phyloP scores from a whole-genome alignment of 23 red algal species.

The Gracilaria gracilis region DNA sequence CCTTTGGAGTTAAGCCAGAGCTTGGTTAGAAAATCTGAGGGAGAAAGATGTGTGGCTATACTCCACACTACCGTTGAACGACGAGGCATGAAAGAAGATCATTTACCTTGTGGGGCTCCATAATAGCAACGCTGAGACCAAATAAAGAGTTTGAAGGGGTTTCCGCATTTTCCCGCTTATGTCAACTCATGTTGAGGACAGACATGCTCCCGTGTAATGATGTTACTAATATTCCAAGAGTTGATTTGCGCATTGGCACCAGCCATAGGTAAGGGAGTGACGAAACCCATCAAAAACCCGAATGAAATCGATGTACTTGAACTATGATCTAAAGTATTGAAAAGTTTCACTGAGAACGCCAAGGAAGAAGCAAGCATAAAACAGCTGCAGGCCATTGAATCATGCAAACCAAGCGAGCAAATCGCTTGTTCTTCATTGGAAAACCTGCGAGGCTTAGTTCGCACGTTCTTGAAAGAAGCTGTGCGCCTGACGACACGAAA shows the following conservation, averaged over 20 bases:
- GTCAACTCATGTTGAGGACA: no score
- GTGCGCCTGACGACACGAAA: slow-evolving; percentile 7
- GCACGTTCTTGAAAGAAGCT: slow-evolving; percentile 39
- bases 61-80: no score
- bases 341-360: background rate
- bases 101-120: no score
- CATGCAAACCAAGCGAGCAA: slow-evolving; percentile 15
- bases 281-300: background rate
- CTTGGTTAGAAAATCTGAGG: no score
- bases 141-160: no score
- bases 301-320: background rate
- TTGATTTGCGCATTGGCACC: slow-evolving; percentile 30
- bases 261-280: background rate
- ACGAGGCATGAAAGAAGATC: no score
- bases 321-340: background rate
- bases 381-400: slow-evolving; percentile 19
- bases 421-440: slow-evolving; percentile 16
- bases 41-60: no score
- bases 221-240: slow-evolving; percentile 21
- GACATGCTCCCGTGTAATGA: no score
- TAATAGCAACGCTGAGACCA: no score
- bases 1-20: background rate
- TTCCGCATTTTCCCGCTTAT: no score
- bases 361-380: slow-evolving; percentile 20
- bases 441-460: slow-evolving; percentile 21